Evolutionary conservation across 306 rosid species (phyloP), one percentile per base, ranked within the genome.

Genomic region (Inga oerstediana): DNA sequence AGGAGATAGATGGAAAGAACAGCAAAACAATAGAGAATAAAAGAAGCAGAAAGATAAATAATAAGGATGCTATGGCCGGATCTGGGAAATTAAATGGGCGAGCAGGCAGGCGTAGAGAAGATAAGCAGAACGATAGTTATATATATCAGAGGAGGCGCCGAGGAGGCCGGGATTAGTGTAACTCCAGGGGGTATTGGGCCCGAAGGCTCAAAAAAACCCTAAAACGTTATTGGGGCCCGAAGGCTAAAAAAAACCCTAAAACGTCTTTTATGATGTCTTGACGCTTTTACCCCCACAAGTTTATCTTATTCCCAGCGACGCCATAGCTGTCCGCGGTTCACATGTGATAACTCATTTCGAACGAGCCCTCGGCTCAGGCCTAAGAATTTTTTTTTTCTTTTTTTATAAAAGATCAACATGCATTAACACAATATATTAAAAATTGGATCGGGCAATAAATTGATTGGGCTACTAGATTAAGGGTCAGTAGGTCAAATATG

Each of bases 201-300:
- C 4, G 19, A 5, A 16, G 27, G 49, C 20, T 4, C 7, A 13
- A 30, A 13, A 44, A 76, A 81, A 64, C 90, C 90, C 90, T 87
- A 87, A 35, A 48, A 41, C 45, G 16, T 49, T 24, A 24, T 24
- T 24, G 27, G 52, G 7, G 75, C 10, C 17, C 4, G 19, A 5
- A 16, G 27, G 49, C 20, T 4, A 4, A 13, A 30, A 13, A 44
- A 76, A 81, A 64, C 90, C 90, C 90, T 87, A 87, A 35, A 48
- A 41, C 45, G 16, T 49, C 15, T 24, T 14, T 39, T 59, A 19
- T 19, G 10, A 14, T 20, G 12, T 58, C 16, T 14, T 19, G 72
- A 71, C 82, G 27, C 8, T 70, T 76, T 71, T 48, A 37, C 59
- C 84, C 84, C 19, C 51, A 0, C 24, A 10, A 54, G 9, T 11